Base-by-base conservation (phyloP, 768 basidiomycete species). In the Rhodotorula graminis region DNA sequence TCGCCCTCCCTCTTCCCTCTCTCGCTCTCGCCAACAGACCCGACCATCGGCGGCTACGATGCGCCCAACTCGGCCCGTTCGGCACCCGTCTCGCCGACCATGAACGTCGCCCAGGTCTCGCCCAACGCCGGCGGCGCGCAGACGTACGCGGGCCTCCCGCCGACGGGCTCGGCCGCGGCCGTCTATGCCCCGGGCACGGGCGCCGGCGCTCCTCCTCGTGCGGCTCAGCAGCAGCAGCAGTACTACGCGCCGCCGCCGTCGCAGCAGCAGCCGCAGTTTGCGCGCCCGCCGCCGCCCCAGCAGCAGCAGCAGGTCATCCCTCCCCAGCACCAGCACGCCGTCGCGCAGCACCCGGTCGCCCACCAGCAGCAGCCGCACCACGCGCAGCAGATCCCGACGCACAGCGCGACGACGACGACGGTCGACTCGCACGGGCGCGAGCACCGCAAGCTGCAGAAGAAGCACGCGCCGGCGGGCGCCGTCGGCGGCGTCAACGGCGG, bases 391-490 rank as follows among this genome's bases (percentile, higher is more conserved):
- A 55, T 55, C n/a, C 53, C 29, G 42, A 29, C n/a, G 33, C 19
- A n/a, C 14, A 29, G 31, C 6, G 29, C 27, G 52, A 27, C 50
- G 44, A 53, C n/a, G 2, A 49, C 49, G 4, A 18, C 12, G 23
- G 56, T 29, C 56, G 56, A 29, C n/a, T 16, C 56, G 31, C 56
- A 57, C 58, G 27, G 50, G 23, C 50, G 29, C 33, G 21, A 25
- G 19, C 44, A 63, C 23, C 67, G 67, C 55, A 69, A 69, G 56
- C 67, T 64, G 46, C 64, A 62, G 46, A 69, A 69, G 47, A 49
- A 47, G 50, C 44, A 37, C 16, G 62, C 46, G 14, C 62, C 55
- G 21, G 25, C 31, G 57, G 31, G 29, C 29, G 27, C 37, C 37
- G 18, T 37, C 37, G 29, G 44, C 56, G 62, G 5, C 37, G 5